Conservation (phyloP, 73 alveolate genomes). For the Paramecium tetraurelia region DNA sequence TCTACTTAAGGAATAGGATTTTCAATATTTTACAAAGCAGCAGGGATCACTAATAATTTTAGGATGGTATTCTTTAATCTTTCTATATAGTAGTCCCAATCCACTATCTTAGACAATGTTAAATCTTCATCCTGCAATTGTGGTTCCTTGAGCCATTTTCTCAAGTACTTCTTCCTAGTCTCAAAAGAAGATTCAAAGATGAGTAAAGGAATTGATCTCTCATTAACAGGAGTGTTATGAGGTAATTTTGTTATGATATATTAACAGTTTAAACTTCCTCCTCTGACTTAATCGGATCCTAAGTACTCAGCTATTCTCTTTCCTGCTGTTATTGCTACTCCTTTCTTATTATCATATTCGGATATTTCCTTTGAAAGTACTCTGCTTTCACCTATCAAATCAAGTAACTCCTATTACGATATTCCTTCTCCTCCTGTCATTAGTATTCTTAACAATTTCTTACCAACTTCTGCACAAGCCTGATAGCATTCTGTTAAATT, state of each 20-base stretch:
- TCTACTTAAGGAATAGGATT: constrained; percentile 82
- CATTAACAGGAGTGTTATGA: constrained; percentile 92
- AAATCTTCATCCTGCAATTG: constrained; percentile 74
- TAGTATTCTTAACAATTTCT: constrained; percentile 67
- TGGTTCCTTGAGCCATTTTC: constrained; percentile 96
- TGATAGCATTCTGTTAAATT: constrained; percentile 92
- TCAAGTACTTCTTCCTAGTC: constrained; percentile 88
- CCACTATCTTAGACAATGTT: constrained; percentile 96
- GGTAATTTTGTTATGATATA: constrained; percentile 97
- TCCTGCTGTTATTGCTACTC: constrained; percentile 97
- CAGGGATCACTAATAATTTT: constrained; percentile 90
- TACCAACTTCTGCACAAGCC: constrained; percentile 92
- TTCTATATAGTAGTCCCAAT: constrained; percentile 99
- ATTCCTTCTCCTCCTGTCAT: constrained; percentile 88
- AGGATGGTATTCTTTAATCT: constrained; percentile 92
- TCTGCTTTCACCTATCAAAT: constrained; percentile 93
- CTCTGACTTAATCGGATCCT: constrained; percentile 95
- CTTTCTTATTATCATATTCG: constrained; percentile 93
- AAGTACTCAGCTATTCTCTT: constrained; percentile 95
- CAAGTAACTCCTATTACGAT: constrained; percentile 89
- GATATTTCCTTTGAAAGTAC: constrained; percentile 80
- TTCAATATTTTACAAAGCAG: constrained; percentile 76
- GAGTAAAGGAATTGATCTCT: constrained; percentile 98
- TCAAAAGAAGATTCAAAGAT: constrained; percentile 90
- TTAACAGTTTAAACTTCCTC: constrained; percentile 93